Percentiles rank a stretch among this genome's conserved stretches.
Conservation (phyloP, 2,329 filamentous ascomycete genomes). For the Aotearoamyces nothofagi region DNA sequence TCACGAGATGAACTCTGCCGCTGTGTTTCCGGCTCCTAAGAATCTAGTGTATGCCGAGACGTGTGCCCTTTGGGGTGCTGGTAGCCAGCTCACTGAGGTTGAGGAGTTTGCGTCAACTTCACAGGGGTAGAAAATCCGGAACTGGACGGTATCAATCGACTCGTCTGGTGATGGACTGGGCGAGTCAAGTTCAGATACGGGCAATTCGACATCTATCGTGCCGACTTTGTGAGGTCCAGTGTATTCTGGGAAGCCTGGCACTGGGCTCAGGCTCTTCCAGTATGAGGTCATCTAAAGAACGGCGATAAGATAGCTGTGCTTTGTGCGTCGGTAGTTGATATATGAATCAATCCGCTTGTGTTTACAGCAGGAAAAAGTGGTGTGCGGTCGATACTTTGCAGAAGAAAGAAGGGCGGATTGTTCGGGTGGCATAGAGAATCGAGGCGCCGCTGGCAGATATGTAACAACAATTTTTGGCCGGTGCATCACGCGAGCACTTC, state of each 20-base stretch:
- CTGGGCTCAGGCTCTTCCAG: conserved; percentile 42
- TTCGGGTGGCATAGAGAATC: too few relatives aligned
- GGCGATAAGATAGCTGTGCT: too few relatives aligned
- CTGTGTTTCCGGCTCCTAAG: conserved; percentile 44
- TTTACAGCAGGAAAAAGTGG: too few relatives aligned
- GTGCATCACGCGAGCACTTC: too few relatives aligned
- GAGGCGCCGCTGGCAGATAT: too few relatives aligned
- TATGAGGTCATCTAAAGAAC: conserved; percentile 19
- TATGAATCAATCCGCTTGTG: too few relatives aligned
- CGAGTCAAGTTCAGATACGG: conserved; percentile 40
- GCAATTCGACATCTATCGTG: conserved; percentile 67
- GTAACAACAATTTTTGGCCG: too few relatives aligned
- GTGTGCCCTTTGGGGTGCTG: conserved; percentile 59
- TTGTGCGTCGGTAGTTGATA: too few relatives aligned
- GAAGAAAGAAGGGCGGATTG: too few relatives aligned
- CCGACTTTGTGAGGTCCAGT: conserved; percentile 67
- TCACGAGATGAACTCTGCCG: conserved; percentile 45
- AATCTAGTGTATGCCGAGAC: conserved; percentile 65
- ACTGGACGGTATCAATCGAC: conserved; percentile 57
- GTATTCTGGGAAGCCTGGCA: conserved; percentile 61
- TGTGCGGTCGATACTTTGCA: too few relatives aligned
- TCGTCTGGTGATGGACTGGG: conserved; percentile 38
- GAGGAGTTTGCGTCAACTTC: conserved; percentile 26
- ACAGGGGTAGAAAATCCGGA: conserved; percentile 71
- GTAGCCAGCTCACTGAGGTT: conserved; percentile 61